Conservation (phyloP, 306 rosid genomes). For the Malus orientalis region DNA sequence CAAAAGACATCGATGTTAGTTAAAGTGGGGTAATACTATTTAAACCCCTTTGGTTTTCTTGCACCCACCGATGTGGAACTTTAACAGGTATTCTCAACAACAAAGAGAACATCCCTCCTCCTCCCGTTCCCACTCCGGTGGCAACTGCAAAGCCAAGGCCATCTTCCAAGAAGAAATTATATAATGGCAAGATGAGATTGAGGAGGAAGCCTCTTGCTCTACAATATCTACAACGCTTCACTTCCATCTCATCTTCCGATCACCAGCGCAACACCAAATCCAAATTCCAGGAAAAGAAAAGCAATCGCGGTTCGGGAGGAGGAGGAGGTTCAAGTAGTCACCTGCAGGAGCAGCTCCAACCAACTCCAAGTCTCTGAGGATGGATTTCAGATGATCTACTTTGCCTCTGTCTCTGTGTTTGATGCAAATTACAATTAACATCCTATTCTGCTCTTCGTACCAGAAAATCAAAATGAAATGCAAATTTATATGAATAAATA, state of each 20-base stretch:
- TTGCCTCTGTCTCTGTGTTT: not conserved
- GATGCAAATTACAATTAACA: not conserved
- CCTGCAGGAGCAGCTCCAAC: not conserved
- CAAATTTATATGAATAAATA: too few relatives aligned
- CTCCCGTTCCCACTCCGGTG: not conserved
- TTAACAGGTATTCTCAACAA: not conserved
- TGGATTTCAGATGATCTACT: not conserved
- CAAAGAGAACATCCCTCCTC: not conserved
- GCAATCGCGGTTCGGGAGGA: not conserved
- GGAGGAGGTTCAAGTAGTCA: not conserved
- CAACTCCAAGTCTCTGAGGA: constrained; percentile 1
- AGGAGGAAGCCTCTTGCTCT: constrained; percentile 7
- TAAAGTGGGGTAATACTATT: too few relatives aligned
- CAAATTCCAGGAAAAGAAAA: constrained; percentile 2
- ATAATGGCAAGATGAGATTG: not conserved
- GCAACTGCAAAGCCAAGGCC: not conserved
- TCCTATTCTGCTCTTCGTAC: too few relatives aligned
- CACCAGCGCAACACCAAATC: not conserved
- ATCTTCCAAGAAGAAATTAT: not conserved
- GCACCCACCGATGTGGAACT: too few relatives aligned
- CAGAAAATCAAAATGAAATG: too few relatives aligned
- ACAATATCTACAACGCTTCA: not conserved
- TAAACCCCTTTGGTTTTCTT: too few relatives aligned
- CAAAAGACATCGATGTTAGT: too few relatives aligned
- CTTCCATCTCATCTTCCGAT: not conserved